Conservation (phyloP, 148 eudicot genomes). For the Rhododendron vialii region DNA sequence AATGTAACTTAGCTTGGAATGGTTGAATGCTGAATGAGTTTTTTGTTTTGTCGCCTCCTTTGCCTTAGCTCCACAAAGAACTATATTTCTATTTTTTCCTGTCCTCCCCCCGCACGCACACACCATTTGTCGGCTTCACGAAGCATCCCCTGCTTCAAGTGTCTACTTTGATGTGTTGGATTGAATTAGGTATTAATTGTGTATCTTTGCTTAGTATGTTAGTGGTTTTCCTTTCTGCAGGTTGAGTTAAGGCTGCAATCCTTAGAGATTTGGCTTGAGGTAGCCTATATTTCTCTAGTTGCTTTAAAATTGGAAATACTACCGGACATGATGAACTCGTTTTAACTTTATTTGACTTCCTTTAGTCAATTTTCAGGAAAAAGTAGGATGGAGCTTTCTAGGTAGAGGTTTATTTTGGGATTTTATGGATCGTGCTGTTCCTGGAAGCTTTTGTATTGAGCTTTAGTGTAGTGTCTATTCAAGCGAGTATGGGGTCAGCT, state of each 20-base stretch:
- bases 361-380: not conserved
- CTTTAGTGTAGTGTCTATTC: slow-evolving; percentile 2
- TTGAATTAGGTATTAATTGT: not conserved
- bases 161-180: not conserved
- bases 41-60: not conserved
- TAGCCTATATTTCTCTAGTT: not conserved
- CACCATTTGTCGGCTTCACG: not conserved
- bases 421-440: slow-evolving; percentile 4
- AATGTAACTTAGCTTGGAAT: not conserved
- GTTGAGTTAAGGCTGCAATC: not conserved
- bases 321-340: not conserved
- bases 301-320: not conserved
- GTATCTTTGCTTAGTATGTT: not conserved
- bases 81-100: not conserved
- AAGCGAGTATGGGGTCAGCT: slow-evolving; percentile 43
- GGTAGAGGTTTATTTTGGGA: not conserved
- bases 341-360: not conserved
- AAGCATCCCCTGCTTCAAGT: not conserved
- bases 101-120: not conserved
- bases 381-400: not conserved
- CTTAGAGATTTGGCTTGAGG: not conserved
- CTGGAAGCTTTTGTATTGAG: slow-evolving; percentile 7
- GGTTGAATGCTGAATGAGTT: not conserved
- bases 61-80: not conserved
- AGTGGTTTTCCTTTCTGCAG: not conserved